phyloP scores from a whole-genome alignment of 2,329 filamentous ascomycete species.

The Fusarium sp. region DNA sequence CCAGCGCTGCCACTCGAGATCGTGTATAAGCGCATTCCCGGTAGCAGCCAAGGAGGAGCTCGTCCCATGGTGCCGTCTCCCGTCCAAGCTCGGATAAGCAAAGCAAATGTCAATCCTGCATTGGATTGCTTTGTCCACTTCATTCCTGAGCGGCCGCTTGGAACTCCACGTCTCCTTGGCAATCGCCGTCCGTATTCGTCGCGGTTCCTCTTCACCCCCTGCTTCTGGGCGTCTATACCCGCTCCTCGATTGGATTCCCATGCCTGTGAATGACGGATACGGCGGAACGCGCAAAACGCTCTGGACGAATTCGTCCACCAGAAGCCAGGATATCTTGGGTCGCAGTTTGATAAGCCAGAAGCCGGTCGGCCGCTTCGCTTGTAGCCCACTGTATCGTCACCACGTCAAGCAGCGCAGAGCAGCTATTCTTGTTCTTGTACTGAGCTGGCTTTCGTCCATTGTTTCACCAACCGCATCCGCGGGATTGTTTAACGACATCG shows the following conservation, averaged over 20 bases:
- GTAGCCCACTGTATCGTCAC: background rate
- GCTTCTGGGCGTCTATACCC: conserved; percentile 32
- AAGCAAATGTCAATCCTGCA: conserved; percentile 4
- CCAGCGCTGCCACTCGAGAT: background rate
- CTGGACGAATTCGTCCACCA: conserved; percentile 20
- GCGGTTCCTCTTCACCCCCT: conserved; percentile 17
- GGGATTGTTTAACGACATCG: conserved; percentile 16
- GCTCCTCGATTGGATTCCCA: conserved; percentile 26
- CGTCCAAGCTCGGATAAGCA: conserved; percentile 4
- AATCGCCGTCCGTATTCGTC: conserved; percentile 24
- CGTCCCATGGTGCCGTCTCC: background rate
- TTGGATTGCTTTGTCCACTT: background rate
- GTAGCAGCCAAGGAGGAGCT: conserved; percentile 6
- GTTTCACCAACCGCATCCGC: conserved; percentile 33
- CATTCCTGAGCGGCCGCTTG: conserved; percentile 23
- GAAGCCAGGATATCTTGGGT: conserved; percentile 20
- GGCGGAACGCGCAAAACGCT: conserved; percentile 18
- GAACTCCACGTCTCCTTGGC: conserved; percentile 14
- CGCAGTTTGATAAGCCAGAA: conserved; percentile 14
- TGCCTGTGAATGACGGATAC: conserved; percentile 6
- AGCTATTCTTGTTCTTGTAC: conserved; percentile 5
- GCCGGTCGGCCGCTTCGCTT: conserved; percentile 23
- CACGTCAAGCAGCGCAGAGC: background rate
- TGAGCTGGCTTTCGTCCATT: conserved; percentile 26
- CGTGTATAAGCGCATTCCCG: conserved; percentile 8